Evolutionary conservation across 2,329 filamentous ascomycete genomes (phyloP).

Genomic region (Aspergillus latus): DNA sequence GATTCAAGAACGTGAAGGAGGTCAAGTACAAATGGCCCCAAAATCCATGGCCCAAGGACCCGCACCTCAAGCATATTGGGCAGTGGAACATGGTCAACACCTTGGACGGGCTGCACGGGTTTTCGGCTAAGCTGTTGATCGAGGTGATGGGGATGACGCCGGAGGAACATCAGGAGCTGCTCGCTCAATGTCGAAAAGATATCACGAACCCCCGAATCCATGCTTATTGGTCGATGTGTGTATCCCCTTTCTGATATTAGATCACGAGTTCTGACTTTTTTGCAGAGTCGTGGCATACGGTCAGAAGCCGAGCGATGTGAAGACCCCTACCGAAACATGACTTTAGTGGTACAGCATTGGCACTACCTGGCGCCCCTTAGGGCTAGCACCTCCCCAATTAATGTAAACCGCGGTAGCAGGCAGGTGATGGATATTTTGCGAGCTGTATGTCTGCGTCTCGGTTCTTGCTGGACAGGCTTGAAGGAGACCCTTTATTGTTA

Average conservation of each 20-base stretch:
- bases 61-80: conserved; percentile 28
- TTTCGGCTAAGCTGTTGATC: neutral
- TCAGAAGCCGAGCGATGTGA: neutral
- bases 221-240: conserved; percentile 9
- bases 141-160: conserved; percentile 9
- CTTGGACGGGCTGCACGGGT: conserved; percentile 3
- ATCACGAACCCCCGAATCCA: conserved; percentile 1
- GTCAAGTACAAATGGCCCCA: conserved; percentile 26
- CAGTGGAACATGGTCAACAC: conserved; percentile 13
- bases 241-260: neutral
- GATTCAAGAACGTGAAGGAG: conserved; percentile 27
- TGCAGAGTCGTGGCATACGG: conserved; percentile 5
- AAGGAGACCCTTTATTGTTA: no score
- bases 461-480: no score
- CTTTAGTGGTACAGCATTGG: no score
- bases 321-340: no score
- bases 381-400: no score
- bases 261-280: neutral
- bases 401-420: no score
- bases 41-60: conserved; percentile 33
- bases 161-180: neutral
- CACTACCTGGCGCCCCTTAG: no score
- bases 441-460: no score
- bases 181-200: conserved; percentile 2
- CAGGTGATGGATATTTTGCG: no score